These are phyloP conservation scores for Penicillium aurantiogriseum DNA, from an alignment of 2,329 filamentous ascomycete species.

Conservation along the genomic window DNA sequence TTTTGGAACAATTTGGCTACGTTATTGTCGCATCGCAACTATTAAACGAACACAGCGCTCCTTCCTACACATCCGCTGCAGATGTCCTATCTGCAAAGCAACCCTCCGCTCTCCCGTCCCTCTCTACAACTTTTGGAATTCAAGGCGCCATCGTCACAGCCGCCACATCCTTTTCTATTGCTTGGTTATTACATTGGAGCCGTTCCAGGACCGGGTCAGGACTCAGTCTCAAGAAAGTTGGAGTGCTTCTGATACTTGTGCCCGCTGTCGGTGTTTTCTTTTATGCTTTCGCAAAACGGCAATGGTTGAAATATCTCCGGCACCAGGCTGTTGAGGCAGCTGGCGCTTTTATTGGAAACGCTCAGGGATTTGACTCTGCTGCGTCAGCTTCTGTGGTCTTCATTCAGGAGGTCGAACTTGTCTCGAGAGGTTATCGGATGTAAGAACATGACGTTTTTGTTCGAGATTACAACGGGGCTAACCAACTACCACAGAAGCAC, in stretches of 20 bases:
- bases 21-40: constrained; percentile 89
- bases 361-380: constrained; percentile 78
- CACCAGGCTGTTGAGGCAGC: constrained; percentile 71
- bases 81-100: constrained; percentile 34
- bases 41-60: constrained; percentile 61
- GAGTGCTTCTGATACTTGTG: constrained; percentile 47
- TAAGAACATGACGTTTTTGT: constrained; percentile 44
- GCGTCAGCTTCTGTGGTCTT: constrained; percentile 73
- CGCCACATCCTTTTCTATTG: constrained; percentile 58
- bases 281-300: constrained; percentile 71
- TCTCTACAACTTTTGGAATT: constrained; percentile 55
- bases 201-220: constrained; percentile 54
- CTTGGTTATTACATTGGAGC: constrained; percentile 70
- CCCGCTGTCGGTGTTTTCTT: constrained; percentile 56
- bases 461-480: constrained; percentile 1
- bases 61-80: constrained; percentile 41
- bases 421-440: constrained; percentile 86
- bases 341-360: constrained; percentile 66
- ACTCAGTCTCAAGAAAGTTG: constrained; percentile 43
- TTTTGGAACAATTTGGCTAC: constrained; percentile 91
- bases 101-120: constrained; percentile 31
- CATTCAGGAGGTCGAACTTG: constrained; percentile 92
- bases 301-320: constrained; percentile 77
- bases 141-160: constrained; percentile 66
- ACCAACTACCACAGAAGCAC: constrained; percentile 62